phyloP scores from a whole-genome alignment of 2,329 filamentous ascomycete species.

The Fusarium compactum region DNA sequence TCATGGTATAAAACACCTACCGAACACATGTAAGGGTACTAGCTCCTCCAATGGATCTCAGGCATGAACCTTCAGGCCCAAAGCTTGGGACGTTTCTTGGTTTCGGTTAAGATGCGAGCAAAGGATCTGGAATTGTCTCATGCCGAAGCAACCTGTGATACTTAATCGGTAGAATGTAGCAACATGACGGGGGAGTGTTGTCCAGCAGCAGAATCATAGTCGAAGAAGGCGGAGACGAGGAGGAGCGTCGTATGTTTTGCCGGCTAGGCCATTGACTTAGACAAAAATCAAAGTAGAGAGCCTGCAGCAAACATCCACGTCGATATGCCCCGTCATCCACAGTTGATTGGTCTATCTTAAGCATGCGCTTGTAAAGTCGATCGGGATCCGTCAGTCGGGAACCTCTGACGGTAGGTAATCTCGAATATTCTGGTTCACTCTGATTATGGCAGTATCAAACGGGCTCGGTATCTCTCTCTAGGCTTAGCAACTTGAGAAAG shows the following conservation, averaged over 20 bases:
- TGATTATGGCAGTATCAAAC: neutral
- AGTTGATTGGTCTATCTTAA: neutral
- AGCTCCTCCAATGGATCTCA: neutral
- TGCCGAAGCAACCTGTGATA: neutral
- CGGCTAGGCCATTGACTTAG: too few relatives aligned
- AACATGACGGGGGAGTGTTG: too few relatives aligned
- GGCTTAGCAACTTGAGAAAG: neutral
- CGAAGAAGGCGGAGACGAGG: neutral
- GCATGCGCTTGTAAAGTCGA: neutral
- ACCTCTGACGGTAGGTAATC: neutral
- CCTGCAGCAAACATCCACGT: neutral
- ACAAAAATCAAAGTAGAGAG: neutral
- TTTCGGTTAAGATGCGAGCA: neutral
- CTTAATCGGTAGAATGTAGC: neutral
- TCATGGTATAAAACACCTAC: conserved; percentile 9
- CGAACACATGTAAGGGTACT: neutral
- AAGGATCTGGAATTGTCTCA: too few relatives aligned
- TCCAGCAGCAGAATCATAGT: too few relatives aligned
- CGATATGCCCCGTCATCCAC: neutral
- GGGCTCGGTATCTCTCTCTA: neutral
- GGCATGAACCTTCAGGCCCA: neutral
- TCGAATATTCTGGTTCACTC: neutral
- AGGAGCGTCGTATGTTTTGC: neutral
- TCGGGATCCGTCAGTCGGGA: too few relatives aligned
- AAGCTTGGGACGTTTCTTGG: neutral